Percentiles rank a stretch among this genome's conserved stretches.
Evolutionary conservation across 805 yeast genomes (phyloP).

Genomic region (Metschnikowia gelsemii): DNA sequence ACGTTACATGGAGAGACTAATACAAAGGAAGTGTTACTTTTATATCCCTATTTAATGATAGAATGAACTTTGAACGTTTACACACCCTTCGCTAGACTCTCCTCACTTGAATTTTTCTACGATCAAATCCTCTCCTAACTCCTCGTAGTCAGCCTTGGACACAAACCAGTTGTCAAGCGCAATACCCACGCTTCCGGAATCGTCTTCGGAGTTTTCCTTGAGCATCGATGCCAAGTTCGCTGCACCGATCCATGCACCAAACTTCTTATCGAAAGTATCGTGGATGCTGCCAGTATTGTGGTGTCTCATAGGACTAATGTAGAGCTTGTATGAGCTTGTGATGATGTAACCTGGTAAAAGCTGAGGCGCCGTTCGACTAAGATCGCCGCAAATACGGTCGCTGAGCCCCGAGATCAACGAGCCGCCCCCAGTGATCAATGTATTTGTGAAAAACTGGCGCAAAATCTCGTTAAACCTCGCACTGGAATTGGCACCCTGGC

Average conservation of each 20-base stretch:
- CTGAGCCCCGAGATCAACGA: constrained; percentile 55
- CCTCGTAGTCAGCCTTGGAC: constrained; percentile 63
- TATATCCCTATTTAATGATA: constrained; percentile 1
- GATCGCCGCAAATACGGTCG: constrained; percentile 54
- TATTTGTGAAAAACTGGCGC: constrained; percentile 37
- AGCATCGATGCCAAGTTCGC: constrained; percentile 63
- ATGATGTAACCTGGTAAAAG: constrained; percentile 47
- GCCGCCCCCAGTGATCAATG: constrained; percentile 63
- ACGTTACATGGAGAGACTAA: constrained; percentile 40
- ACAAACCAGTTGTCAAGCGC: constrained; percentile 54
- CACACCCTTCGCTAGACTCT: too few relatives aligned
- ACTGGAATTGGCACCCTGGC: constrained; percentile 26
- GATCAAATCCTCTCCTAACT: constrained; percentile 53
- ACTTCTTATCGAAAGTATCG: constrained; percentile 52
- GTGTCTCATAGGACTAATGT: constrained; percentile 25
- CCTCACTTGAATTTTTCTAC: constrained; percentile 42
- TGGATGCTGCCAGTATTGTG: constrained; percentile 29
- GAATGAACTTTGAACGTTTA: not conserved
- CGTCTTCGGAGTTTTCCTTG: constrained; percentile 37
- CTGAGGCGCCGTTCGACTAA: constrained; percentile 43
- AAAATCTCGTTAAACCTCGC: constrained; percentile 40
- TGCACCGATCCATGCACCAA: constrained; percentile 72
- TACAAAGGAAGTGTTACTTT: not conserved
- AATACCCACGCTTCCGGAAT: constrained; percentile 29
- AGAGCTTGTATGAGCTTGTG: constrained; percentile 29